Evolutionary conservation across 306 rosid species (phyloP), one percentile per base, ranked within the genome.

Genomic region (Cucumis cinereus): DNA sequence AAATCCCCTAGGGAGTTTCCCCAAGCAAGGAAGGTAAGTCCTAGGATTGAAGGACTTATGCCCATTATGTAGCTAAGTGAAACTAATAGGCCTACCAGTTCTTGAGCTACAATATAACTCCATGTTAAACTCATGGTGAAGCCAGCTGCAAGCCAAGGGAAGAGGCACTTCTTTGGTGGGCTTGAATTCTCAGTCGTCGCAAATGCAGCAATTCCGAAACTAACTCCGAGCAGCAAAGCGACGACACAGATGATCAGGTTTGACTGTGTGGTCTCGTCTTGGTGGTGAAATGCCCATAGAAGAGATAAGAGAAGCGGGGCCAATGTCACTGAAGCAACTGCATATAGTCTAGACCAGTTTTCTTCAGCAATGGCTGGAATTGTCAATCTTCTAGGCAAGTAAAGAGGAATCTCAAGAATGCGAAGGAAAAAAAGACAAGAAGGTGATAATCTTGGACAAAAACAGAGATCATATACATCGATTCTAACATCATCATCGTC

Each of bases 11-110:
- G 80, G 22, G 98, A 93, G 82, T 93, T 93, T 0, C 98, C 98
- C 98, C 98, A 93, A 0, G 98, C 98, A 15, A 93, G 94, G 26
- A 91, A 84, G 19, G 98, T 91, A 4, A 91, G 83, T 53, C 97
- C 98, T 20, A 93, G 77, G 7, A 90, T 82, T 49, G 98, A 90
- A 56, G 98, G 98, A 78, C 82, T 90, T 8, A 93, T 82, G 40
- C 96, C 97, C 75, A 85, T 75, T 73, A 91, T 88, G 60, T 74
- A 79, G 26, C 97, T 96, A 53, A 89, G 74, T 14, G 98, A 85
- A 17, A 86, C 82, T 81, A 92, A 73, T 49, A 92, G 80, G 1
- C 88, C 85, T 10, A 92, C 92, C 26, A 92, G 74, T 74, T 92
- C 98, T 43, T 85, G 85, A 15, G 94, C 98, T 53, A 81, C 76